Conservation (phyloP, 2,329 filamentous ascomycete genomes). For the Neonectria coccinea region DNA sequence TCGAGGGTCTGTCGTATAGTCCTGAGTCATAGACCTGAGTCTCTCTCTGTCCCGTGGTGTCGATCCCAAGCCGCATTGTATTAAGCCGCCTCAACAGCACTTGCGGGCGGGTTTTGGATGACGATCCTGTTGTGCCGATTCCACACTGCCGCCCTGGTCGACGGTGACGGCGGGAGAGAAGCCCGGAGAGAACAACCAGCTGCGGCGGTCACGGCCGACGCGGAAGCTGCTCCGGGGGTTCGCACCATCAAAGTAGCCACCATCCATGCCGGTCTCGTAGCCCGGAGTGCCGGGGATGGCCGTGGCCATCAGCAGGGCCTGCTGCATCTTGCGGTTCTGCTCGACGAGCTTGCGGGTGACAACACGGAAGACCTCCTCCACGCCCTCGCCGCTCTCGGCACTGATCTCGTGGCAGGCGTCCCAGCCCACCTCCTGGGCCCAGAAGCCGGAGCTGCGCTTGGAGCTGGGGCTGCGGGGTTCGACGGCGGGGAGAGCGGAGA, state of each 20-base stretch:
- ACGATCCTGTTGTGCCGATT: conserved; percentile 42
- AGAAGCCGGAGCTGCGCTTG: conserved; percentile 80
- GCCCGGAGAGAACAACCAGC: conserved; percentile 68
- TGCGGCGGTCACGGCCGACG: conserved; percentile 67
- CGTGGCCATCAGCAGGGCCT: conserved; percentile 67
- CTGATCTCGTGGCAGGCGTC: conserved; percentile 98
- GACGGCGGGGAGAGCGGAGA: conserved; percentile 43
- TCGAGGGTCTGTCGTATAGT: conserved; percentile 3
- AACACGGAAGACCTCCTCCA: conserved; percentile 92
- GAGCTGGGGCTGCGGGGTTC: conserved; percentile 71
- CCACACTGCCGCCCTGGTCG: conserved; percentile 54
- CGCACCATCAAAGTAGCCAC: conserved; percentile 64
- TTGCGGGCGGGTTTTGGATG: conserved; percentile 42
- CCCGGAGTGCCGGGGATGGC: conserved; percentile 63
- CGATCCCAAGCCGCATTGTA: background rate
- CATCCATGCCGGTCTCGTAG: conserved; percentile 58
- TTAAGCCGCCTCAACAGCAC: conserved; percentile 45
- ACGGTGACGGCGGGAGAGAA: conserved; percentile 65
- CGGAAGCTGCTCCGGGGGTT: conserved; percentile 65
- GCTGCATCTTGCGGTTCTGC: conserved; percentile 73
- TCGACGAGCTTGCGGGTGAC: conserved; percentile 72
- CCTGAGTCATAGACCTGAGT: conserved; percentile 1
- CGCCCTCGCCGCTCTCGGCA: conserved; percentile 92
- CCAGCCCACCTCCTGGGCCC: conserved; percentile 94
- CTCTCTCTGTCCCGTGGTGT: conserved; percentile 6